Conservation (phyloP, 208 protist species). For the Leishmania gerbilli region DNA sequence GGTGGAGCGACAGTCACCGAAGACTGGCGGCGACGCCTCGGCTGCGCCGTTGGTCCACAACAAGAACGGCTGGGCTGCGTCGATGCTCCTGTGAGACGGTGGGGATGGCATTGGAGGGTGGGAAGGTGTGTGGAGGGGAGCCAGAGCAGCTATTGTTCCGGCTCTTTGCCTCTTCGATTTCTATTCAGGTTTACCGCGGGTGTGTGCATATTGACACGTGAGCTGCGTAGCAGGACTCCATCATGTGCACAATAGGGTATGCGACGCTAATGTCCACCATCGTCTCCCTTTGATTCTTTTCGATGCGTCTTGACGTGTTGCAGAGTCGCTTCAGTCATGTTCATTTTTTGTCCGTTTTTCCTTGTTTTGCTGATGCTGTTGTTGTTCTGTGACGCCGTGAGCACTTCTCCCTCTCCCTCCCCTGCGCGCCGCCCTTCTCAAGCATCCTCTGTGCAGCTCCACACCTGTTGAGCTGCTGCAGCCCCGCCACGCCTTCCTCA, state of each 20-base stretch:
- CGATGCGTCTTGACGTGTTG: no score
- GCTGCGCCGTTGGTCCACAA: constrained; percentile 46
- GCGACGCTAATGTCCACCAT: no score
- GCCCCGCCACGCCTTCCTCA: no score
- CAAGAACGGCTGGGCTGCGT: constrained; percentile 66
- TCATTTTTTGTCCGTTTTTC: no score
- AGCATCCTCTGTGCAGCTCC: not conserved
- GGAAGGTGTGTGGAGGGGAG: not conserved
- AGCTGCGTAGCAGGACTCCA: no score
- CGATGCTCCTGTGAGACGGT: constrained; percentile 31
- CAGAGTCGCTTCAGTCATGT: no score
- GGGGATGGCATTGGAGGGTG: not conserved
- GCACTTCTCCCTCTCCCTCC: no score
- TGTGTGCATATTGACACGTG: not conserved
- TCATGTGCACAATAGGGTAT: no score
- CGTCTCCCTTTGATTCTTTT: no score
- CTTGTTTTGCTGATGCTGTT: no score
- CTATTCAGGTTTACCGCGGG: not conserved
- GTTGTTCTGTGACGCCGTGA: no score
- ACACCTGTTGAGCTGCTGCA: no score
- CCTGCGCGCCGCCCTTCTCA: not conserved
- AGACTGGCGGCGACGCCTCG: not conserved
- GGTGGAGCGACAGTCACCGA: not conserved
- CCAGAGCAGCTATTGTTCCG: not conserved
- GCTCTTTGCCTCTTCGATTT: not conserved